Base-by-base conservation (phyloP, 225 moss, liverwort and hornwort genomes). In the Climacium dendroides region DNA sequence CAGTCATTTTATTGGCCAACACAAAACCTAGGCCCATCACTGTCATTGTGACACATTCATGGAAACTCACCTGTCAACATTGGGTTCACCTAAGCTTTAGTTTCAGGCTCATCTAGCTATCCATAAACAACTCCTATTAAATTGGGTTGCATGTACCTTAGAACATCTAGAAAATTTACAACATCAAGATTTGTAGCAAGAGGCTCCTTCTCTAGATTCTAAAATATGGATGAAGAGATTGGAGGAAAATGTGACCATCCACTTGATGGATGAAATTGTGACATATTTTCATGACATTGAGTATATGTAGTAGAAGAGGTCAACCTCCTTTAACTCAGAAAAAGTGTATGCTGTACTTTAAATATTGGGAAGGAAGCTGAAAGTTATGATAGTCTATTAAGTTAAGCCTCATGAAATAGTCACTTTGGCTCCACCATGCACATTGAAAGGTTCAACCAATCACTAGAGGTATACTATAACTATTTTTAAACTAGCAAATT, bases 391-490 rank as follows among this genome's bases (percentile, higher is more conserved):
- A 69, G 39, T 24, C 11, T 5, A 34, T 58, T 53, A 17, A 53
- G 6, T 53, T 53, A 53, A 18, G 37, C 22, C 1, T 69, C 39
- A 39, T 69, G 0, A 14, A 0, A 39, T 24, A 69, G 7, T 37
- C 0, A 0, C 39, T 39, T 3, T 23, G 13, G 2, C 6, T 23
- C 7, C 0, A 0, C 13, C 1, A 39, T 24, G 4, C 1, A 13
- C 6, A 73, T 47, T 11, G 47, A 47, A 29, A 2, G 18, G 0
- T 45, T 47, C 5, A 25, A 0, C 18, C 6, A 47, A 29, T 73
- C 1, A 1, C 11, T 73, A 30, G 11, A 73, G 2, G 6, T 73
- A 47, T 28, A 11, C 5, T 15, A 10, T 17, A 72, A 72, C 9
- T 4, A 43, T 45, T 45, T 72, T 45, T 16, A 26, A 15, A 1